These are phyloP conservation scores for Sarocladium oryzae DNA, from an alignment of 2,329 filamentous ascomycete species.

Conservation along the genomic window DNA sequence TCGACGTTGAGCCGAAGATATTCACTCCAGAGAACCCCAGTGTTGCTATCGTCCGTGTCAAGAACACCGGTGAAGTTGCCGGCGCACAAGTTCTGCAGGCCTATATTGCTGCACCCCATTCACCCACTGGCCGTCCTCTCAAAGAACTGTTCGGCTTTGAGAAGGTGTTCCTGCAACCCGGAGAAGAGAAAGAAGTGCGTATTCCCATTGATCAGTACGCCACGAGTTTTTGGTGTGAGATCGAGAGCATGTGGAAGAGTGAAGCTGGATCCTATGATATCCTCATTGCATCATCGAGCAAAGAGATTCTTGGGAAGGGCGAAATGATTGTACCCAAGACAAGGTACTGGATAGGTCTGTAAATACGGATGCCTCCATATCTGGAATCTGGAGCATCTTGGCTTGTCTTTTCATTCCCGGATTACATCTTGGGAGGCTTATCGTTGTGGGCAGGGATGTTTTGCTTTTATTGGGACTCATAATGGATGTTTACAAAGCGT, in stretches of 20 bases:
- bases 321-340: conserved; percentile 8
- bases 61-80: conserved; percentile 10
- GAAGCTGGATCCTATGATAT: conserved; percentile 13
- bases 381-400: not conserved
- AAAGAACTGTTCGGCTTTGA: conserved; percentile 53
- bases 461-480: not conserved
- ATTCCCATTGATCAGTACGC: conserved; percentile 52
- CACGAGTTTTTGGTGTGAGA: conserved; percentile 58
- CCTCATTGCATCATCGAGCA: conserved; percentile 10
- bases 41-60: conserved; percentile 10
- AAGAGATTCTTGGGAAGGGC: conserved; percentile 5
- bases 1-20: conserved; percentile 7
- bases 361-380: not conserved
- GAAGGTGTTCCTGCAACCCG: conserved; percentile 51
- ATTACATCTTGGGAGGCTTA: not conserved
- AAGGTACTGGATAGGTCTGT: conserved; percentile 8
- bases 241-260: conserved; percentile 9
- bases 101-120: conserved; percentile 9
- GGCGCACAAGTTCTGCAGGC: conserved; percentile 15
- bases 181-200: conserved; percentile 43
- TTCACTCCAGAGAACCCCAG: conserved; percentile 5
- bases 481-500: not conserved
- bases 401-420: not conserved
- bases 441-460: not conserved
- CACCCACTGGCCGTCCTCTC: conserved; percentile 24